phyloP scores from a whole-genome alignment of 345 rosid genomes.

The Camelina sativa region DNA sequence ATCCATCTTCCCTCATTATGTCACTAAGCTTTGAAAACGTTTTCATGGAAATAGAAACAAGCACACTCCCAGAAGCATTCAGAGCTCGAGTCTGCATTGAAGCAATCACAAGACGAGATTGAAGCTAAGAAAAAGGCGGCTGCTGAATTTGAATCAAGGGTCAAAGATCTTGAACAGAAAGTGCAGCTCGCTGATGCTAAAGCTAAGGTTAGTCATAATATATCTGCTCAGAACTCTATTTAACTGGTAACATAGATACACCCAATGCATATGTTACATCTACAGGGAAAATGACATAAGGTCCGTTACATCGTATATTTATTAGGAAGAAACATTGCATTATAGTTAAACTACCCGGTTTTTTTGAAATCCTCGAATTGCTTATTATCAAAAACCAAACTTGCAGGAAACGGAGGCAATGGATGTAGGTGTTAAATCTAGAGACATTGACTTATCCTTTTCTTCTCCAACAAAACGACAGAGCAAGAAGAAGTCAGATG shows the following conservation, averaged over 20 bases:
- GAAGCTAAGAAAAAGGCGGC: slow-evolving; percentile 66
- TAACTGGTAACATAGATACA: slow-evolving; percentile 9
- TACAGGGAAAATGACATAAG: background rate
- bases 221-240: background rate
- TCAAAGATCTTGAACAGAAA: slow-evolving; percentile 76
- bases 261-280: background rate
- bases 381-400: slow-evolving; percentile 13
- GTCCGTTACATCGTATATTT: background rate
- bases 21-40: slow-evolving; percentile 24
- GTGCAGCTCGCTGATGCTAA: slow-evolving; percentile 63
- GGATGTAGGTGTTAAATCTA: slow-evolving; percentile 63
- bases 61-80: slow-evolving; percentile 53
- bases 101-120: slow-evolving; percentile 66
- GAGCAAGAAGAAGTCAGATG: slow-evolving; percentile 75
- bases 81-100: slow-evolving; percentile 62
- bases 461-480: slow-evolving; percentile 73
- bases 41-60: slow-evolving; percentile 55
- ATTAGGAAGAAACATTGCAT: slow-evolving; percentile 1
- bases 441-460: slow-evolving; percentile 63
- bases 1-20: slow-evolving; percentile 10
- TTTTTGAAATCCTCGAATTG: background rate
- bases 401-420: slow-evolving; percentile 52
- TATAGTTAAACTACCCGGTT: slow-evolving; percentile 3
- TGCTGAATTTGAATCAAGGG: slow-evolving; percentile 52
- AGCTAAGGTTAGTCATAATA: slow-evolving; percentile 59